Conservation (phyloP, 352 stramenopile genomes). For the Phytophthora cryptogea region DNA sequence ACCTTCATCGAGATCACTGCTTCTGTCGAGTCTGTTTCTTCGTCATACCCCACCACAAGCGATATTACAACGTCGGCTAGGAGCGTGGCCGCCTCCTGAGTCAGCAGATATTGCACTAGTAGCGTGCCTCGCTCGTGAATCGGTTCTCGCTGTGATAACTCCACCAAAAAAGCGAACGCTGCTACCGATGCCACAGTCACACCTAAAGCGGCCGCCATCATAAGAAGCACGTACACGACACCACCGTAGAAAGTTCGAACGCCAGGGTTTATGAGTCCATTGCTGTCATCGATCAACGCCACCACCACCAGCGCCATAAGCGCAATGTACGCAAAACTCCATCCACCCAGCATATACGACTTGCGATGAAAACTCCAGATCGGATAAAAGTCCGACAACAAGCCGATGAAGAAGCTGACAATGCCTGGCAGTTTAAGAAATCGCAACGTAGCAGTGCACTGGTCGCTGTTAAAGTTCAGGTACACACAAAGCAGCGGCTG, state of each 20-base stretch:
- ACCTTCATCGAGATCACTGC: constrained; percentile 68
- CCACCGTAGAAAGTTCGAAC: constrained; percentile 62
- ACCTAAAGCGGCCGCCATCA: constrained; percentile 68
- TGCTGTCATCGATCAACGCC: constrained; percentile 57
- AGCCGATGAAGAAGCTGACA: constrained; percentile 74
- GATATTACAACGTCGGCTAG: constrained; percentile 46
- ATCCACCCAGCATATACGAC: constrained; percentile 77
- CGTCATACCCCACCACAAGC: constrained; percentile 47
- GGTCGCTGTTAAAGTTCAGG: constrained; percentile 48
- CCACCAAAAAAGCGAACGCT: constrained; percentile 68
- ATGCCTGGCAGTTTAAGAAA: constrained; percentile 65
- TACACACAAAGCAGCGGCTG: constrained; percentile 68
- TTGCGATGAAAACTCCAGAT: constrained; percentile 78
- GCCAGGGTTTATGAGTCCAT: constrained; percentile 38
- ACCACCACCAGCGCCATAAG: constrained; percentile 73
- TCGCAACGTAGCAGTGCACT: constrained; percentile 50
- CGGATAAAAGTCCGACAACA: constrained; percentile 82
- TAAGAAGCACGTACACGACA: constrained; percentile 70
- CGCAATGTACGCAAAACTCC: constrained; percentile 70
- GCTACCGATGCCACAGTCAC: constrained; percentile 63
- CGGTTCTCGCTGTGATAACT: constrained; percentile 77
- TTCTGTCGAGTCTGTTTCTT: constrained; percentile 34
- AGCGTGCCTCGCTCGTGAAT: constrained; percentile 73
- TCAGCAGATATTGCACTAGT: constrained; percentile 73
- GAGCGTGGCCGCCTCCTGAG: constrained; percentile 50